Conservation (phyloP, 164 flowering plant genomes). For the Annona squamosa region DNA sequence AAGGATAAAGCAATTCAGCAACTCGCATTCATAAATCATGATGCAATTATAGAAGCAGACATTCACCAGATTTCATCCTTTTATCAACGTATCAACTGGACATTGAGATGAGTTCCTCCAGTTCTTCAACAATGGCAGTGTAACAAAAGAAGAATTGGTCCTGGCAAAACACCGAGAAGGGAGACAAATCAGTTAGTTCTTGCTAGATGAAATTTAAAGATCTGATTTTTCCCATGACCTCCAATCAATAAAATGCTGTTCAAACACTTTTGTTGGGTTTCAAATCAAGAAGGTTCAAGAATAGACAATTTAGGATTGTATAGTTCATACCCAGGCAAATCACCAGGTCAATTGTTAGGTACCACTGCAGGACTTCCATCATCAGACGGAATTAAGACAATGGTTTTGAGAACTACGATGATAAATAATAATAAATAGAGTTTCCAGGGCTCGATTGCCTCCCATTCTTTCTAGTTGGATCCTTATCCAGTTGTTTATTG, state of each 20-base stretch:
- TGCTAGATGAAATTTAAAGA: too few species aligned
- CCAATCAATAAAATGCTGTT: background rate
- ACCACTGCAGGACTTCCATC: too few species aligned
- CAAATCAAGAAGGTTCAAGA: background rate
- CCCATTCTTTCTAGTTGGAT: background rate
- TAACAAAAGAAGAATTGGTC: constrained; percentile 73
- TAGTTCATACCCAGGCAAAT: background rate
- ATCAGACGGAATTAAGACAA: too few species aligned
- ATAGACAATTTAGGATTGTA: background rate
- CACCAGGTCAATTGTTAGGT: background rate
- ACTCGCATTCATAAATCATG: background rate
- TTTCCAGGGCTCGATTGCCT: background rate
- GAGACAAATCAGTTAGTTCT: background rate
- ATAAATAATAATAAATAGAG: too few species aligned
- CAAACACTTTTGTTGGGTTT: background rate
- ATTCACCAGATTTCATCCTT: background rate
- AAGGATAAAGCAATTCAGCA: background rate
- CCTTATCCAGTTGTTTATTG: background rate
- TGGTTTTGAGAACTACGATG: too few species aligned
- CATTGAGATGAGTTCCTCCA: constrained; percentile 51
- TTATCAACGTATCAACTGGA: background rate
- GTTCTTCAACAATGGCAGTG: constrained; percentile 54
- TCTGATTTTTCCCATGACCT: background rate
- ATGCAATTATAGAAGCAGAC: background rate
- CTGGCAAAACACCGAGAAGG: constrained; percentile 23